A percentile compares a stretch with the other conserved stretches of the same genome.
phyloP scores from a whole-genome alignment of 208 protist species.

The Wallacemonas collosoma region DNA sequence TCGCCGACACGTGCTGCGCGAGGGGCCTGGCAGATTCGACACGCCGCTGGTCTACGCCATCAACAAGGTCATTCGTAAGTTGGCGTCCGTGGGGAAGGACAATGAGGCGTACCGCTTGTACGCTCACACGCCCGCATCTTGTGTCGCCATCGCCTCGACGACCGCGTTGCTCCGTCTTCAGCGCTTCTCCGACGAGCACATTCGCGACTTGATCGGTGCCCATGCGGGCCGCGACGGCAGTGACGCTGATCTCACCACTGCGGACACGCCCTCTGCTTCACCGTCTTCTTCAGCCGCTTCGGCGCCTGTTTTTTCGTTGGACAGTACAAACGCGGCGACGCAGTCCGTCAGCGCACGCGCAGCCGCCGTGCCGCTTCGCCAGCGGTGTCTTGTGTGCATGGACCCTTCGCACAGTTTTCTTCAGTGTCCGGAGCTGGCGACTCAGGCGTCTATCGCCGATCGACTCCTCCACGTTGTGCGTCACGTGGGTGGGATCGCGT shows the following conservation, averaged over 20 bases:
- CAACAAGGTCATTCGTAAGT: conserved; percentile 63
- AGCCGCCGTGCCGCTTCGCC: conserved; percentile 61
- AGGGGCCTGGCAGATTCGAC: background rate
- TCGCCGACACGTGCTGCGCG: background rate
- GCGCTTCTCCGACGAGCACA: conserved; percentile 61
- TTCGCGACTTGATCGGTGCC: conserved; percentile 37
- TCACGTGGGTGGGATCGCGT: conserved; percentile 65
- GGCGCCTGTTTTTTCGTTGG: background rate
- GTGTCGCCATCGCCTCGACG: conserved; percentile 49
- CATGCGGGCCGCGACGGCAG: background rate
- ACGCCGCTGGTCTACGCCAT: conserved; percentile 77
- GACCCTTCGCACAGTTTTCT: conserved; percentile 51
- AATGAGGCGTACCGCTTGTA: conserved; percentile 76
- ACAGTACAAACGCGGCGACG: conserved; percentile 9
- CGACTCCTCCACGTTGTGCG: conserved; percentile 40
- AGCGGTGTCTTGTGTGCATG: conserved; percentile 75
- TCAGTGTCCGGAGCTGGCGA: conserved; percentile 71
- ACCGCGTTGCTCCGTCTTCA: conserved; percentile 63
- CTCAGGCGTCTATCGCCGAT: conserved; percentile 41
- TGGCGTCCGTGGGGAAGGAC: conserved; percentile 42
- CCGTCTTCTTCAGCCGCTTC: conserved; percentile 1
- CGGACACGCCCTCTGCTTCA: no score
- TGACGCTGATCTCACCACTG: background rate
- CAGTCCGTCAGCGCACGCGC: conserved; percentile 28
- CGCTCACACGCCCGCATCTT: conserved; percentile 43